Evolutionary conservation across 257 asterid species (phyloP), one percentile per base, ranked within the genome.

Genomic region (Lantana camara): DNA sequence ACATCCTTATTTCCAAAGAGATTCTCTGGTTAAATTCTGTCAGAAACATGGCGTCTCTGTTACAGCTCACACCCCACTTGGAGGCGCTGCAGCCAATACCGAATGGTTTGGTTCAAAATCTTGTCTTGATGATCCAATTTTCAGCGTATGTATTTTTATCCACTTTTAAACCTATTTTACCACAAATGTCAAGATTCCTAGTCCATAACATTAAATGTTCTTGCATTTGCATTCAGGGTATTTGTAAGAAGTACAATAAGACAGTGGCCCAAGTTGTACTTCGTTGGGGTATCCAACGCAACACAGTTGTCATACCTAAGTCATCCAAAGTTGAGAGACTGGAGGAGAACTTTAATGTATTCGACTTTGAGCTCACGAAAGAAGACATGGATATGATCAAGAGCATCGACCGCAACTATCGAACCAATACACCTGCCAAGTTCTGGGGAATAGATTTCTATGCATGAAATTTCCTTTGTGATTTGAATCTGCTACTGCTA

Each of bases 11-110:
- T 86, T 86, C 78, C 95, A 84, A 53, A 87, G 95, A 9, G 87
- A 80, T 40, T 83, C 87, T 21, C 91, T 86, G 12, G 85, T 86
- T 38, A 86, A 82, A 58, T 86, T 86, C 82, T 86, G 95, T 51
- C 89, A 83, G 61, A 86, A 83, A 77, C 91, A 86, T 20, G 84
- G 77, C 11, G 68, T 86, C 50, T 74, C 75, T 52, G 81, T 83
- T 38, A 86, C 95, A 6, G 95, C 95, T 46, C 95, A 86, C 73
- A 86, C 91, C 1, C 89, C 95, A 57, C 91, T 86, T 15, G 91
- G 95, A 11, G 95, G 95, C 45, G 76, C 91, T 55, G 73, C 35
- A 15, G 87, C 95, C 15, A 86, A 86, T 71, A 70, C 82, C 4
- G 91, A 82, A 42, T 76, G 50, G 86, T 83, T 86, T 57, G 95